Base-by-base conservation (phyloP, 2,329 filamentous ascomycete species). In the Madurella mycetomatis region DNA sequence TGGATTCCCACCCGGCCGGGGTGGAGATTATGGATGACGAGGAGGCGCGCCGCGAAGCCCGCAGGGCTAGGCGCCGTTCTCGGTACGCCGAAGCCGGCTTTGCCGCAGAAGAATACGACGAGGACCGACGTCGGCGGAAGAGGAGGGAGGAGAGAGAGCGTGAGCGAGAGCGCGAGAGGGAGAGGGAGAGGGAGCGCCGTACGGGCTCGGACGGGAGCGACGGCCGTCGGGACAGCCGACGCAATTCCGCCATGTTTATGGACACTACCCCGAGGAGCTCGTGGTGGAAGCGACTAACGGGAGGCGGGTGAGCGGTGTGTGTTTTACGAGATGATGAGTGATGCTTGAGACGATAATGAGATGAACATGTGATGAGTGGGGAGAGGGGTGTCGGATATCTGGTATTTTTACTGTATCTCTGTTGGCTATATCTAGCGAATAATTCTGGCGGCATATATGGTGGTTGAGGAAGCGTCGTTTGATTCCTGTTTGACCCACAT, bases 241-340 rank as follows among this genome's bases (percentile, higher is more conserved):
- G 60, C 18, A 65, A 62, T 37, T 63, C 62, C 11, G 44, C 66
- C 8, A 49, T 49, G 52, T 76, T 73, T 12, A 74, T 76, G 49
- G 74, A 62, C 15, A 59, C 70, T 11, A 72, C 77, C 12, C 79
- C 79, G 17, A 72, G 78, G 54, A 80, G 76, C 57, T 82, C 79
- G 59, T 83, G 81, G 80, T 84, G 81, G 81, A 79, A 72, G 70
- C 82, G 82, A 71, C 30, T 64, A n/a, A 61, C 59, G 16, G 59
- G 56, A 34, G 54, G 50, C 11, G 51, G 52, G 34, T 59, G 49
- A 58, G 12, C 32, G 13, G 49, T 41, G 51, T 42, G 34, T 13
- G 31, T 19, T 46, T 44, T n/a, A 49, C 17, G 52, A 19, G 11
- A 16, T 43, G 13, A 56, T 47, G 56, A 41, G 16, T 52, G 41